Percentiles rank a stretch among this genome's conserved stretches.
Evolutionary conservation across 2,329 filamentous ascomycete genomes (phyloP).

Genomic region (Xylaria sp.): DNA sequence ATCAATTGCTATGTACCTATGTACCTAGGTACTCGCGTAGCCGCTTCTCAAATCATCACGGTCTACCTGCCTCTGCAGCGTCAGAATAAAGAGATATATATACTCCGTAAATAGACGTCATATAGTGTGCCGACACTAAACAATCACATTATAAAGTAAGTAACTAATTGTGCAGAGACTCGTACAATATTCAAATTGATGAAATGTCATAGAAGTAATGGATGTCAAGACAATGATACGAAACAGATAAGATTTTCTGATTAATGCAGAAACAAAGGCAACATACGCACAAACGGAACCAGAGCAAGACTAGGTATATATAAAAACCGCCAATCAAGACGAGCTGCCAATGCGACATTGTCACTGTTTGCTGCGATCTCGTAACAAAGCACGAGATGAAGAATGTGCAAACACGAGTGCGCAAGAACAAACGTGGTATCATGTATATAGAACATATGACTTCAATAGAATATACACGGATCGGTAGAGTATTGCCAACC

Average conservation of each 20-base stretch:
- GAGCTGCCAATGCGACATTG: neutral
- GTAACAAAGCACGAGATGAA: neutral
- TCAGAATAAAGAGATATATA: neutral
- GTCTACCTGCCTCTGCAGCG: too few species aligned
- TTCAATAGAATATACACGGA: slow-evolving; percentile 32
- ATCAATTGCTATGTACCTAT: neutral
- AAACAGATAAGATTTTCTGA: neutral
- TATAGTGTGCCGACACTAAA: too few species aligned
- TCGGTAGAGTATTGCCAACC: slow-evolving; percentile 13
- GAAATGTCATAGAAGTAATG: too few species aligned
- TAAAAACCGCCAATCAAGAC: neutral
- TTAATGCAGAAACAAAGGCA: neutral
- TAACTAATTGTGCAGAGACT: too few species aligned
- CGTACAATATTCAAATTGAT: neutral
- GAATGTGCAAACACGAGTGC: neutral
- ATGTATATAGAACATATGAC: slow-evolving; percentile 26
- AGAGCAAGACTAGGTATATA: neutral
- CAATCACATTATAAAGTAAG: too few species aligned
- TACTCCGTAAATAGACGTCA: too few species aligned
- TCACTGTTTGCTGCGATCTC: neutral
- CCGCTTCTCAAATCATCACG: too few species aligned
- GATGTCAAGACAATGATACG: neutral
- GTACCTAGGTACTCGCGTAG: neutral
- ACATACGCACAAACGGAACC: neutral
- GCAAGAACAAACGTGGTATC: slow-evolving; percentile 21